Conservation (phyloP, 345 rosid species). For the Corymbia maculata region DNA sequence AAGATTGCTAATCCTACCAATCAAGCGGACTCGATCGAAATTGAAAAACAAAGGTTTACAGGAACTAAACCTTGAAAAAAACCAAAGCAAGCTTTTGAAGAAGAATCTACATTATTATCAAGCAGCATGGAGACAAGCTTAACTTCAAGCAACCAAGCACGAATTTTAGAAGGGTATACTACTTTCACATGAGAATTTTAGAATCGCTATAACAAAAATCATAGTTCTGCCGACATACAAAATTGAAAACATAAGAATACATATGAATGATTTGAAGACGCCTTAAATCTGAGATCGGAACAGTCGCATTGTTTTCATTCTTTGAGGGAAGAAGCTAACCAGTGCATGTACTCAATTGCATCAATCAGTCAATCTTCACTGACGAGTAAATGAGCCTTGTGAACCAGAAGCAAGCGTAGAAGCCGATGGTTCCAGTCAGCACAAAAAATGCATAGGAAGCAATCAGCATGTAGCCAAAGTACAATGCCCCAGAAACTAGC, state of each 20-base stretch:
- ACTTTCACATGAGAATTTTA: not conserved
- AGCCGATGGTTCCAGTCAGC: conserved; percentile 25
- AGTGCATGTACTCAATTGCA: not conserved
- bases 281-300: not conserved
- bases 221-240: not conserved
- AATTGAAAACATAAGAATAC: not conserved
- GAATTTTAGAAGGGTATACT: not conserved
- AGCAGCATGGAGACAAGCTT: not conserved
- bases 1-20: not conserved
- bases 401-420: conserved; percentile 34
- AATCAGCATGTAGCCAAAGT: conserved; percentile 32
- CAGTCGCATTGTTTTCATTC: not conserved
- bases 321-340: not conserved
- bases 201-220: not conserved
- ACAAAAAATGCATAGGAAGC: conserved; percentile 29
- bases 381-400: conserved; percentile 28
- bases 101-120: not conserved
- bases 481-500: conserved; percentile 19
- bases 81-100: not conserved
- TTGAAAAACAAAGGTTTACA: not conserved
- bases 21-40: not conserved
- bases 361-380: conserved; percentile 22
- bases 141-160: not conserved
- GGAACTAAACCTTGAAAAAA: not conserved
- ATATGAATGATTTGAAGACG: not conserved